A percentile compares a stretch with the other conserved stretches of the same genome.
Evolutionary conservation across 805 yeast species (phyloP).

Genomic region (Hanseniaspora nectarophila): DNA sequence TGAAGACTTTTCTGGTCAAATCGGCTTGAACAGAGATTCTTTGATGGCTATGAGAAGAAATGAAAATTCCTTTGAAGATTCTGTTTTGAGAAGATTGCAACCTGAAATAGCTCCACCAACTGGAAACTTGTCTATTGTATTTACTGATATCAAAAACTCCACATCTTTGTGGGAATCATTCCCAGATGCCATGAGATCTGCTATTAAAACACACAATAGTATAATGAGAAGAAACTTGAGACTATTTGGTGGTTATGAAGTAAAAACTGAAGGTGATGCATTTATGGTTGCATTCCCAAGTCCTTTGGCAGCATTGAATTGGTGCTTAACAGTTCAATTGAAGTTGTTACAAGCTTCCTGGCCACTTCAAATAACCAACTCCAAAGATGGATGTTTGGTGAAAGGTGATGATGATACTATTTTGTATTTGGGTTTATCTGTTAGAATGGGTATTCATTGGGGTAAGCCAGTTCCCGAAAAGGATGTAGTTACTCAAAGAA

Average conservation of each 20-base stretch:
- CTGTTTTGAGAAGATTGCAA: constrained; percentile 68
- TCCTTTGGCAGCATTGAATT: constrained; percentile 74
- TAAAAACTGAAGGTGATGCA: constrained; percentile 98
- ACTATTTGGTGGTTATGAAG: constrained; percentile 94
- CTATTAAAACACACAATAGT: constrained; percentile 85
- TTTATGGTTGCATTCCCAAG: constrained; percentile 96
- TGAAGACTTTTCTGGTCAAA: constrained; percentile 17
- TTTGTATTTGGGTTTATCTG: constrained; percentile 80
- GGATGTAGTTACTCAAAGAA: constrained; percentile 87
- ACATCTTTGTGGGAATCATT: constrained; percentile 86
- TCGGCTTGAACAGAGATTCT: constrained; percentile 30
- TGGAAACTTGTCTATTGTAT: constrained; percentile 89
- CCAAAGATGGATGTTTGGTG: constrained; percentile 73
- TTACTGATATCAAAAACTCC: constrained; percentile 92
- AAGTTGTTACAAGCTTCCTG: constrained; percentile 77
- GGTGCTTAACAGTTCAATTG: constrained; percentile 90
- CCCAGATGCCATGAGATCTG: constrained; percentile 91
- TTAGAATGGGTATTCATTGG: constrained; percentile 98
- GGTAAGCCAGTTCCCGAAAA: constrained; percentile 93
- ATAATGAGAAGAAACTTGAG: constrained; percentile 89
- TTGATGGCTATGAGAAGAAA: constrained; percentile 38
- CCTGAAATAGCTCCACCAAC: constrained; percentile 90
- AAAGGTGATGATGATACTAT: constrained; percentile 46
- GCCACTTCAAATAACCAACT: constrained; percentile 84
- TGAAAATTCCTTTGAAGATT: constrained; percentile 46